Percentiles rank a stretch among this genome's conserved stretches.
These are phyloP conservation scores for Leucocoprinus birnbaumii DNA, from an alignment of 768 basidiomycete genomes.

Conservation along the genomic window DNA sequence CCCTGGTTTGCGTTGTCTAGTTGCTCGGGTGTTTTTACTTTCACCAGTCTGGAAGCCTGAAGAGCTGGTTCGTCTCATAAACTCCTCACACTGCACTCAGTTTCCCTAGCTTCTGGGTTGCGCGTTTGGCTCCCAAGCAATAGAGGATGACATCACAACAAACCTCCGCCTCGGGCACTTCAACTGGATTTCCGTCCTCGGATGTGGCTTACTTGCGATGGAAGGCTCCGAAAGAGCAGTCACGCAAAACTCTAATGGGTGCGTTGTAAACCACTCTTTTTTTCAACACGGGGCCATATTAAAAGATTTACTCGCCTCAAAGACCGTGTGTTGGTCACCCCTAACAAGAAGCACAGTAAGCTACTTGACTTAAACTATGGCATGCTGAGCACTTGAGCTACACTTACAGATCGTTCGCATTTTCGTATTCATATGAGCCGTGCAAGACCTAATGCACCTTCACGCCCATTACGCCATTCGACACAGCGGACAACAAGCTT, in stretches of 20 bases:
- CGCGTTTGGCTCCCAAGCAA: too few species aligned
- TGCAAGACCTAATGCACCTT: neutral
- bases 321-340: constrained; percentile 13
- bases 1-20: too few species aligned
- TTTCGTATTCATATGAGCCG: neutral
- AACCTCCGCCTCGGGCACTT: neutral
- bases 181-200: neutral
- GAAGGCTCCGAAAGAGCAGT: neutral
- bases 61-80: too few species aligned
- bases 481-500: constrained; percentile 1
- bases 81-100: too few species aligned
- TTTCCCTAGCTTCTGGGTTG: too few species aligned
- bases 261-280: neutral
- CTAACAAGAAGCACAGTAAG: constrained; percentile 16
- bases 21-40: too few species aligned
- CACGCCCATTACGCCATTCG: constrained; percentile 6
- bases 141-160: too few species aligned
- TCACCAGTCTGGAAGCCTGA: too few species aligned
- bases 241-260: constrained; percentile 12
- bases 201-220: neutral
- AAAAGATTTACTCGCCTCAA: neutral
- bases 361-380: neutral
- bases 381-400: neutral
- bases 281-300: neutral
- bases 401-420: neutral